Conservation (phyloP, 176 grass and related monocot species). For the Carex scoparia region DNA sequence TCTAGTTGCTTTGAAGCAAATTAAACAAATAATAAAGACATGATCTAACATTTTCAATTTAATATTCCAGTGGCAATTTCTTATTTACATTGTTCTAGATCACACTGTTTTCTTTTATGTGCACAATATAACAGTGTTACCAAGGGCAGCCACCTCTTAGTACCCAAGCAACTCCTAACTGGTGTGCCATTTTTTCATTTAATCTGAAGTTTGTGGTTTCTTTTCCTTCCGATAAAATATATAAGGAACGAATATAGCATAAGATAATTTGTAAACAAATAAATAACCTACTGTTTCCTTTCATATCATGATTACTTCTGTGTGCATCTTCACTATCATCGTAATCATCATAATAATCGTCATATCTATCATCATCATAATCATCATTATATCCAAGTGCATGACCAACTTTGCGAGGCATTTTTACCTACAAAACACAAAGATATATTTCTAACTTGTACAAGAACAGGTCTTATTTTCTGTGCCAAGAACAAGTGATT, state of each 20-base stretch:
- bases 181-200: not conserved
- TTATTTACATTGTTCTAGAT: not conserved
- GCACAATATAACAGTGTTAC: not conserved
- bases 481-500: not conserved
- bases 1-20: slow-evolving; percentile 1
- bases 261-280: not conserved
- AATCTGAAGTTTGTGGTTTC: not conserved
- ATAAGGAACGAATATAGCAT: not conserved
- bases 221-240: not conserved
- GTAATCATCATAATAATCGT: slow-evolving; percentile 53
- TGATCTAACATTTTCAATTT: not conserved
- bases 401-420: slow-evolving; percentile 76
- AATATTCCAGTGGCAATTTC: not conserved
- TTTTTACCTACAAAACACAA: slow-evolving; percentile 28
- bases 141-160: not conserved
- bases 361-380: slow-evolving; percentile 41
- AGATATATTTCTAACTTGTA: not conserved
- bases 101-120: not conserved
- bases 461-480: not conserved
- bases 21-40: not conserved
- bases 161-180: slow-evolving; percentile 12
- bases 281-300: slow-evolving; percentile 32
- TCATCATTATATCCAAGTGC: slow-evolving; percentile 53
- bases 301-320: slow-evolving; percentile 16
- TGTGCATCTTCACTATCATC: slow-evolving; percentile 12